Evolutionary conservation across 1,139 yeast genomes (phyloP).

Genomic region (Kurtzmaniella quercitrusa): DNA sequence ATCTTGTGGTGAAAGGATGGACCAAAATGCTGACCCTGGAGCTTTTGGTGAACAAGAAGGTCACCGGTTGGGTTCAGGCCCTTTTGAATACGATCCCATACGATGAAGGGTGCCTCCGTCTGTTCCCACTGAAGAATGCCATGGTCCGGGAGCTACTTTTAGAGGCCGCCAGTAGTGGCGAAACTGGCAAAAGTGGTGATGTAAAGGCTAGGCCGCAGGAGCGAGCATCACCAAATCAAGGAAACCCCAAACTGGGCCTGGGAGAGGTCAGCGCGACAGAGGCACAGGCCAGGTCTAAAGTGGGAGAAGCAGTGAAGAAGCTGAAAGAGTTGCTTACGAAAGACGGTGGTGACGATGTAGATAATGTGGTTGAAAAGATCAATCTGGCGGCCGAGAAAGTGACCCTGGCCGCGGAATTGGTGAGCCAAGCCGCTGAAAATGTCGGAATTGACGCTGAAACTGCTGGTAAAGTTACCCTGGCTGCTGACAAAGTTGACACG

Average conservation of each 20-base stretch:
- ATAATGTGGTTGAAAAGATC: neutral
- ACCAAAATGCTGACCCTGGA: constrained; percentile 37
- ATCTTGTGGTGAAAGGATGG: constrained; percentile 44
- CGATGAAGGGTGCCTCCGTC: constrained; percentile 47
- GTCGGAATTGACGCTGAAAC: neutral
- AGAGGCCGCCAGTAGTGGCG: constrained; percentile 12
- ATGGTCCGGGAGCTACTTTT: constrained; percentile 46
- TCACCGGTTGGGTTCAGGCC: constrained; percentile 31
- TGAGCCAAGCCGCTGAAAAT: neutral
- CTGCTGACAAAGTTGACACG: constrained; percentile 8
- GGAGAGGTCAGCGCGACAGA: no score
- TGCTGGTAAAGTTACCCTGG: constrained; percentile 4
- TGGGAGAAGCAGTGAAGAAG: no score
- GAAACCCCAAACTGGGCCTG: no score
- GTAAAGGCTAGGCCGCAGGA: no score
- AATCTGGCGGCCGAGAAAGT: neutral
- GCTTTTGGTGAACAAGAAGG: constrained; percentile 30
- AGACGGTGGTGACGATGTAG: no score
- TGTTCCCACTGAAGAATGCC: constrained; percentile 46
- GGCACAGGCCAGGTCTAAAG: no score
- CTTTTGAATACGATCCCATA: constrained; percentile 46
- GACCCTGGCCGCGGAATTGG: neutral
- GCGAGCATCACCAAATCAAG: no score
- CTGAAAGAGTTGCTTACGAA: no score
- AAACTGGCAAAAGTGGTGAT: no score